phyloP scores from a whole-genome alignment of 2,329 filamentous ascomycete genomes.

The Ascochyta koolunga region DNA sequence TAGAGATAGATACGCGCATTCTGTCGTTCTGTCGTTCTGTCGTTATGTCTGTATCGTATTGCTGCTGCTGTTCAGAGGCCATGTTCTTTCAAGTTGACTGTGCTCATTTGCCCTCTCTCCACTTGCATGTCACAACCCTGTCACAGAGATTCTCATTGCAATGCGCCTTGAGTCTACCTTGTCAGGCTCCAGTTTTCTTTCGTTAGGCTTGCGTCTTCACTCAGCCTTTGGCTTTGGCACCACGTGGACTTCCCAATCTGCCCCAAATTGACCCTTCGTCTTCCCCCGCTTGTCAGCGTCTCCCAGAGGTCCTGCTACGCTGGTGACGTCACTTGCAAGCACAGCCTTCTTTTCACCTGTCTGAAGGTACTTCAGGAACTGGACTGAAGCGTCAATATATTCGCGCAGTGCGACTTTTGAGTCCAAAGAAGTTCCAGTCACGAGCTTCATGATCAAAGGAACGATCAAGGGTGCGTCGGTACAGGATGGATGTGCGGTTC shows the following conservation, averaged over 20 bases:
- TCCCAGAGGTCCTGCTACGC: slow-evolving; percentile 44
- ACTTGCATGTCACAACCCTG: slow-evolving; percentile 12
- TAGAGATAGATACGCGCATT: not conserved
- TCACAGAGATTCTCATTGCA: not conserved
- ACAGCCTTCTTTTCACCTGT: slow-evolving; percentile 53
- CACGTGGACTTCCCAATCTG: slow-evolving; percentile 54
- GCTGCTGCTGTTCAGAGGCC: not conserved
- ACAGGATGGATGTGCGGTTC: slow-evolving; percentile 64
- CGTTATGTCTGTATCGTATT: no score
- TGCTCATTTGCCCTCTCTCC: not conserved
- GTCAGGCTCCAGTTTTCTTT: slow-evolving; percentile 1
- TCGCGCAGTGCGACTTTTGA: slow-evolving; percentile 62
- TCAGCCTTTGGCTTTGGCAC: slow-evolving; percentile 32
- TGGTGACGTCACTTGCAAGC: slow-evolving; percentile 57
- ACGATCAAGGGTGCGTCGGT: slow-evolving; percentile 71
- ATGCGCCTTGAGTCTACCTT: slow-evolving; percentile 8
- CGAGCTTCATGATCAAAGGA: slow-evolving; percentile 65
- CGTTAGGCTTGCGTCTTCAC: not conserved
- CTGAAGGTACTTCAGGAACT: slow-evolving; percentile 61
- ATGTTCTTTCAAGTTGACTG: not conserved
- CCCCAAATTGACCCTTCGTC: slow-evolving; percentile 33
- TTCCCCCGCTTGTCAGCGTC: slow-evolving; percentile 33
- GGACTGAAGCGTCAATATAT: slow-evolving; percentile 65
- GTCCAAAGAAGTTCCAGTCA: slow-evolving; percentile 66
- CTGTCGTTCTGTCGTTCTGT: no score